Base-by-base conservation (phyloP, 805 yeast species). In the Starmerella gropengiesseri region DNA sequence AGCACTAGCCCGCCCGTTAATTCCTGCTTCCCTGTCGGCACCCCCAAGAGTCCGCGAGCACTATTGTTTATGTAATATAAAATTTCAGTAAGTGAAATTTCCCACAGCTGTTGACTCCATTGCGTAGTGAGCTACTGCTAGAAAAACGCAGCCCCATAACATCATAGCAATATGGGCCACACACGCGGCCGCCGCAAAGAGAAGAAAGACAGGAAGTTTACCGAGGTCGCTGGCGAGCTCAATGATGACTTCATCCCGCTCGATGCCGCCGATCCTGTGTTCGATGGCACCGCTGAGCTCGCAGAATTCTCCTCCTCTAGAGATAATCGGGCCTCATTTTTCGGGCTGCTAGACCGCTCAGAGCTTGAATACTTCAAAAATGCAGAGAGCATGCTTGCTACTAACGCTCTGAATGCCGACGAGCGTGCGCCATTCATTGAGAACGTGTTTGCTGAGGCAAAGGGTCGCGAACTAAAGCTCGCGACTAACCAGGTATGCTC, bases 401-500 rank as follows among this genome's bases (percentile, higher is more conserved):
- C 85, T 31, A 77, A 86, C 61, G 80, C 91, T 0, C 84, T 89
- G 56, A 82, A 74, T 16, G 63, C 68, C 14, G 94, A 83, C 42
- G 96, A 87, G 50, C 73, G 78, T 52, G 61, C 60, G 7, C 78
- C 80, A 1, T 86, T 89, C 55, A 77, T 84, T 23, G 61, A 71
- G 3, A 78, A 91, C 53, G 82, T 89, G 1, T 69, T 87, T 51
- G 89, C 80, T 50, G 98, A 91, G 64, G 73, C 86, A 18, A 69
- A 71, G 37, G 95, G 95, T 2, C 86, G 87, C 55, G 97, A 89
- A 61, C 66, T 91, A 52, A 89, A 91, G 61, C 68, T 89, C 31
- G 95, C 82, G 4, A 89, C 95, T 2, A 87, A 89, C 57, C 96
- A 87, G 57, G 85, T 89, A 44, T 86, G 96, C 60, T 89, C 97